These are phyloP conservation scores for Dimargaris verticillata DNA, from an alignment of 192 early-diverging fungal genomes.

Conservation along the genomic window DNA sequence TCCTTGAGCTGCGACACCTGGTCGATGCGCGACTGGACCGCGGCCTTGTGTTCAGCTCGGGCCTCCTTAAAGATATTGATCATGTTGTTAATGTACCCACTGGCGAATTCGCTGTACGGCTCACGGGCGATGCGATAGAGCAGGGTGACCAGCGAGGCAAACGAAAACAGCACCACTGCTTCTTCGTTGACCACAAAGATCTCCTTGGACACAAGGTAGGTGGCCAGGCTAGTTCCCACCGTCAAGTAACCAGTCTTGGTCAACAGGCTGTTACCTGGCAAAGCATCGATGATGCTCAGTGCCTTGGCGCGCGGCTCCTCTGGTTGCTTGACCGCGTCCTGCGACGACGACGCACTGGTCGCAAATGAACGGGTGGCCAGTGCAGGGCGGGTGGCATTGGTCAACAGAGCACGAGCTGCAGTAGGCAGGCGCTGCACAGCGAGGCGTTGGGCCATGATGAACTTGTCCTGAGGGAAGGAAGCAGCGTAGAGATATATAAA, in stretches of 20 bases:
- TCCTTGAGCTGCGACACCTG: constrained; percentile 86
- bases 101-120: constrained; percentile 63
- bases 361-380: background rate
- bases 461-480: background rate
- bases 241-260: constrained; percentile 84
- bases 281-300: constrained; percentile 75
- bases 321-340: constrained; percentile 15
- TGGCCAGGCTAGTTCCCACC: constrained; percentile 60
- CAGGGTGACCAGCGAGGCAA: constrained; percentile 62
- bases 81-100: constrained; percentile 55
- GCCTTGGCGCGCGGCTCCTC: constrained; percentile 71
- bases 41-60: constrained; percentile 79
- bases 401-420: background rate
- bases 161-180: constrained; percentile 62
- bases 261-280: constrained; percentile 76
- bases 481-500: background rate
- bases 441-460: background rate
- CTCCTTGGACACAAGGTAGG: constrained; percentile 89
- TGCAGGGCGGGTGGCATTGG: background rate
- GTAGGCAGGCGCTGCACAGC: background rate
- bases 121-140: constrained; percentile 68
- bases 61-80: constrained; percentile 64
- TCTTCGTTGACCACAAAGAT: constrained; percentile 95
- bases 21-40: constrained; percentile 77
- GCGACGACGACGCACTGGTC: background rate